Conservation (phyloP, 2,329 filamentous ascomycete species). For the Claviceps spartinae region DNA sequence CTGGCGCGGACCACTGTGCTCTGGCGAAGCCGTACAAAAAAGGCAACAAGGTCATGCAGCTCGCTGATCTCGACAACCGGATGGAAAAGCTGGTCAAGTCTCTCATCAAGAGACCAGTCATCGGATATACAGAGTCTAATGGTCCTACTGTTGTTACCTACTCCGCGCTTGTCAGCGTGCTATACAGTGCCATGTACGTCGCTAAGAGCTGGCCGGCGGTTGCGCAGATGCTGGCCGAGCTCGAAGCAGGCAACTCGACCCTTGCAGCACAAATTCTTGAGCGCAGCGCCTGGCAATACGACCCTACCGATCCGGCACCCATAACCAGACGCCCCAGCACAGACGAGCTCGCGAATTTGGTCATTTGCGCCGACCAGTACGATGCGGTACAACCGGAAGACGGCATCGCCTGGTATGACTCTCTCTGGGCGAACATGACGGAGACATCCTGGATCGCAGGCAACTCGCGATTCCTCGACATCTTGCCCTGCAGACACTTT, state of each 20-base stretch:
- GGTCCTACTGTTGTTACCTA: slow-evolving; percentile 34
- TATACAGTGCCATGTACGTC: slow-evolving; percentile 31
- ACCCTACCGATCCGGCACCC: slow-evolving; percentile 22
- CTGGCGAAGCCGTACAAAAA: slow-evolving; percentile 22
- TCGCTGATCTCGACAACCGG: slow-evolving; percentile 23
- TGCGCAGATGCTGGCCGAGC: slow-evolving; percentile 27
- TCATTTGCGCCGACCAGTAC: slow-evolving; percentile 33
- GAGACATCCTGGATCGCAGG: slow-evolving; percentile 30
- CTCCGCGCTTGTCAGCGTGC: slow-evolving; percentile 23
- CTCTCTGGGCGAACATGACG: slow-evolving; percentile 35
- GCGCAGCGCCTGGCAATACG: slow-evolving; percentile 24
- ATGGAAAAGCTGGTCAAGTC: slow-evolving; percentile 25
- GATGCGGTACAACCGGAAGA: slow-evolving; percentile 26
- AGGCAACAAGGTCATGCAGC: slow-evolving; percentile 14
- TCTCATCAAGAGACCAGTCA: slow-evolving; percentile 24
- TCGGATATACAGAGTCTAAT: slow-evolving; percentile 22
- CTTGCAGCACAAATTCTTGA: slow-evolving; percentile 27
- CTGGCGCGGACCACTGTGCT: slow-evolving; percentile 31
- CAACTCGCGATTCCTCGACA: slow-evolving; percentile 30
- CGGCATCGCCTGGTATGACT: slow-evolving; percentile 30
- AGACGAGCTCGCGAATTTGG: slow-evolving; percentile 26
- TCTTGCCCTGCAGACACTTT: slow-evolving; percentile 34
- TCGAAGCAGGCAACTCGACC: slow-evolving; percentile 31
- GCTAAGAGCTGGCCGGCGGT: slow-evolving; percentile 27
- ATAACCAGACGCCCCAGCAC: slow-evolving; percentile 17